Base-by-base conservation (phyloP, 2,329 filamentous ascomycete species). In the Coniosporium tulheliwenetii region DNA sequence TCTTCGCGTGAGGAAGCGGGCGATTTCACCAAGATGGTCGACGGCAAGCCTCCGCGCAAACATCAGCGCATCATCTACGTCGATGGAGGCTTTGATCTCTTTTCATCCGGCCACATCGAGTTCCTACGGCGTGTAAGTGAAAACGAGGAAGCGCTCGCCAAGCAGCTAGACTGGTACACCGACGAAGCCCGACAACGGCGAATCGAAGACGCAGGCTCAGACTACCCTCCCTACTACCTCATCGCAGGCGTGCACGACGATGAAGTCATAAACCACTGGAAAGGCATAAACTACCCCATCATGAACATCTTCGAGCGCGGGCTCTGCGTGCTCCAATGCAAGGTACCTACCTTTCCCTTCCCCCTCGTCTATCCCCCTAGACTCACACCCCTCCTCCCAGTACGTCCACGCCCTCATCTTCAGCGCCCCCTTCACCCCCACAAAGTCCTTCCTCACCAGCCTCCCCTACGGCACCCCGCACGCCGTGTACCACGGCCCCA, bases 301-400 rank as follows among this genome's bases (percentile, higher is more conserved):
- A 98, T 98, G 91, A 98, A 96, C 66, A 87, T 94, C 43, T 94
- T 89, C 53, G 91, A 98, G 67, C 81, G 91, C 35, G 87, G 87
- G 1, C 76, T 98, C 15, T 98, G 91, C 58, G 89, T 96, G 29
- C 67, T 96, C 46, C 91, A 98, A 56, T 98, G 91, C 69, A 81
- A 81, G 60, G 85, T 89, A 68, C 53, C 10, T 10, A 13, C 37
- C 7, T 36, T 37, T 30, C 3, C 37, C 16, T 10, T 46, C 26
- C 15, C 41, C 29, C 38, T 10, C 9, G 30, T 10, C 29, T 10
- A 29, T n/a, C 34, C 43, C 26, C 19, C 37, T 10, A 38, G n/a
- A 42, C 45, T 52, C 38, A 50, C 47, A 47, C 36, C 43, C 39
- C 5, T 26, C 16, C 16, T 19, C 13, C 8, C 52, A 93, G 79